phyloP scores from a whole-genome alignment of 2,329 filamentous ascomycete genomes.

The Amauroascus verrucosus region DNA sequence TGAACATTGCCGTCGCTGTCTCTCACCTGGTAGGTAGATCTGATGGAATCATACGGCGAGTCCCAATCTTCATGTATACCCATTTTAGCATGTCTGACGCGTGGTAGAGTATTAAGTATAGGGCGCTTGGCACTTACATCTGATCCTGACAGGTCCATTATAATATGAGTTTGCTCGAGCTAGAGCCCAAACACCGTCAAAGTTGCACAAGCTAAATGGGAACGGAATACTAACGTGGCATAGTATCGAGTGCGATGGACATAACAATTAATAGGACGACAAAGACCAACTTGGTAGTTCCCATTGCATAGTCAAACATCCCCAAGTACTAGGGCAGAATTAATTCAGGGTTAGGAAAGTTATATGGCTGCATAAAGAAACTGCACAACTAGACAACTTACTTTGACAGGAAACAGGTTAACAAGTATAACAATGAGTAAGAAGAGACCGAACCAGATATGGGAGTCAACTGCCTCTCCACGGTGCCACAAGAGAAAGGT shows the following conservation, averaged over 20 bases:
- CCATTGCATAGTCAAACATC: constrained; percentile 29
- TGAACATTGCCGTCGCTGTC: constrained; percentile 23
- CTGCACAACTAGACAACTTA: constrained; percentile 10
- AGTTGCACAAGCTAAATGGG: constrained; percentile 12
- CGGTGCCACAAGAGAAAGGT: constrained; percentile 25
- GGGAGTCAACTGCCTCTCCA: constrained; percentile 24
- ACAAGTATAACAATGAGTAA: constrained; percentile 25
- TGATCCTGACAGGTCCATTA: constrained; percentile 25
- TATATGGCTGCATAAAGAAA: neutral
- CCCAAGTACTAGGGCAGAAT: constrained; percentile 28
- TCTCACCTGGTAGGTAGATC: constrained; percentile 25
- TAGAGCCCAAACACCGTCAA: constrained; percentile 22
- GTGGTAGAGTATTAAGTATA: neutral
- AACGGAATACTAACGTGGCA: constrained; percentile 25
- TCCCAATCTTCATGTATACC: constrained; percentile 24
- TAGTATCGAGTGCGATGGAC: constrained; percentile 33
- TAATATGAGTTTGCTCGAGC: constrained; percentile 31
- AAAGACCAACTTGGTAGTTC: constrained; percentile 29
- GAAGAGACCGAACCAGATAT: constrained; percentile 31
- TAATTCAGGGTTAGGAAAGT: neutral
- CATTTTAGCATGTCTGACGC: neutral
- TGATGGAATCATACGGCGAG: constrained; percentile 33
- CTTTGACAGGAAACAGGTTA: constrained; percentile 30
- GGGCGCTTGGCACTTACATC: constrained; percentile 22
- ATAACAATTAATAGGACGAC: constrained; percentile 34